Conservation (phyloP, 345 rosid species). For the Eucalyptus marginata region DNA sequence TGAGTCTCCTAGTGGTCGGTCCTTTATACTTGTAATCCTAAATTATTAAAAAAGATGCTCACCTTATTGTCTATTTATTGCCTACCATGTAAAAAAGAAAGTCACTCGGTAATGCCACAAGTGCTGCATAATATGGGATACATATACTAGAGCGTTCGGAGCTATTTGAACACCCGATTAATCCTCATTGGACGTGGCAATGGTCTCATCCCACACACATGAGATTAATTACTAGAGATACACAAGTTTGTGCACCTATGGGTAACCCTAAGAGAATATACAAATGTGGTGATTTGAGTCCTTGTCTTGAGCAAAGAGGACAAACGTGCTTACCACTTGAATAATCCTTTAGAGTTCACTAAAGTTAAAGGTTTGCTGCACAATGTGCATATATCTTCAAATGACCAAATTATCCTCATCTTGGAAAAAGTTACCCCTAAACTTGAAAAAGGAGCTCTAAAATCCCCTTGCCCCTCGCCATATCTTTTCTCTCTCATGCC, state of each 20-base stretch:
- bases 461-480: background rate
- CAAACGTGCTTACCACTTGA: background rate
- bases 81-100: background rate
- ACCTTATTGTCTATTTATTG: background rate
- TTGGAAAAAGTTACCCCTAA: background rate
- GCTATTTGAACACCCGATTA: background rate
- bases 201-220: background rate
- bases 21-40: background rate
- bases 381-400: background rate
- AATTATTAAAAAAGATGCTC: background rate
- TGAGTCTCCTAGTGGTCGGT: background rate
- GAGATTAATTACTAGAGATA: background rate
- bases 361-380: background rate
- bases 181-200: background rate
- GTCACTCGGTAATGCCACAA: background rate
- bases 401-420: background rate
- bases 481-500: background rate
- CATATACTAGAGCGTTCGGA: too few species aligned
- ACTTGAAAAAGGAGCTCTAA: background rate
- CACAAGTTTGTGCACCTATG: background rate
- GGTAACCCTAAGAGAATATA: background rate
- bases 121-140: background rate
- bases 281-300: background rate
- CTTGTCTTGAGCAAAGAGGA: background rate
- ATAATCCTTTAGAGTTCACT: background rate